Conservation (phyloP, 148 eudicot species). For the Rhododendron molle region DNA sequence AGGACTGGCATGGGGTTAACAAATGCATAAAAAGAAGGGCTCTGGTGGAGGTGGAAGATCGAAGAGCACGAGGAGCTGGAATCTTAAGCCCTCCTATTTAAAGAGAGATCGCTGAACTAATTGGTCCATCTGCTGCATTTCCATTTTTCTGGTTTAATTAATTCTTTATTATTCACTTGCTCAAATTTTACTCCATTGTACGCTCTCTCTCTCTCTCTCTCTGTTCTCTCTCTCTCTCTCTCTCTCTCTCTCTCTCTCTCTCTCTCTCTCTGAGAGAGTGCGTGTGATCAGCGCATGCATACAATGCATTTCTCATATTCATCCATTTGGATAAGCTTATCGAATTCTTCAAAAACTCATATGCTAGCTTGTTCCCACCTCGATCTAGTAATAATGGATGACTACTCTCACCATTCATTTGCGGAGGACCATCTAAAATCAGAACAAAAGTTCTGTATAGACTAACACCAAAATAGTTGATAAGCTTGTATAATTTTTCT, state of each 20-base stretch:
- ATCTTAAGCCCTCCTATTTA: neutral
- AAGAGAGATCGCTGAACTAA: neutral
- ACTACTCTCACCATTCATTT: too few relatives aligned
- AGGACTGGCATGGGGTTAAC: neutral
- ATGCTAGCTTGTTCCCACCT: too few relatives aligned
- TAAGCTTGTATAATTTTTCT: too few relatives aligned
- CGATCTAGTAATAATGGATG: too few relatives aligned
- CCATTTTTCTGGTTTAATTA: neutral
- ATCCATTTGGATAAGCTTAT: neutral
- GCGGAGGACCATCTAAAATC: too few relatives aligned
- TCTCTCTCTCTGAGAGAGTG: too few relatives aligned
- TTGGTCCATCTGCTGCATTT: neutral
- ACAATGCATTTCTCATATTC: neutral
- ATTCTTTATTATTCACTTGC: neutral
- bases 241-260: too few relatives aligned
- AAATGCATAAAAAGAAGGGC: neutral
- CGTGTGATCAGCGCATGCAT: neutral
- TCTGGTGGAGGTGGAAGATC: neutral
- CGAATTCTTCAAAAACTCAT: too few relatives aligned
- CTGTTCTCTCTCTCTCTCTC: too few relatives aligned
- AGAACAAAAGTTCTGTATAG: too few relatives aligned
- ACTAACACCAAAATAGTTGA: too few relatives aligned
- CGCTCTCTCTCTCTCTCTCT: neutral
- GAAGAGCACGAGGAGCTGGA: neutral
- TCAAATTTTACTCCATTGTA: neutral